phyloP scores from a whole-genome alignment of 768 basidiomycete species.

The Mycena metata region DNA sequence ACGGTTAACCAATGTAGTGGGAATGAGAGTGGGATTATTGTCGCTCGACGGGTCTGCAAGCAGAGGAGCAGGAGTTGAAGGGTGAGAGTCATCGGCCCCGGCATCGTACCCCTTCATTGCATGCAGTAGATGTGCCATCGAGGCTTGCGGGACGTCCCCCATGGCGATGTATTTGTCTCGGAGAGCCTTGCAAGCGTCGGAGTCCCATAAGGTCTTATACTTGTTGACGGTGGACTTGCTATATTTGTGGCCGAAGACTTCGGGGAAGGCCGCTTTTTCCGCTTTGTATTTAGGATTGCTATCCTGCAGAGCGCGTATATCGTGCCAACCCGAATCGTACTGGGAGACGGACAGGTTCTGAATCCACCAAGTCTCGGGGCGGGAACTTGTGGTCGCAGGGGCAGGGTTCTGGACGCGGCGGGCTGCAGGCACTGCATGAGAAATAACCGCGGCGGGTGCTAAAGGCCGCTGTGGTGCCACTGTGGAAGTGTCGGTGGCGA shows the following conservation, averaged over 20 bases:
- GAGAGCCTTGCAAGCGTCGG: not conserved
- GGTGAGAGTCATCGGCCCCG: too few species aligned
- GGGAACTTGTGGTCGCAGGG: too few species aligned
- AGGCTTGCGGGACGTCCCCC: conserved; percentile 1
- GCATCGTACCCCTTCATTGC: not conserved
- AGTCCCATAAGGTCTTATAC: conserved; percentile 7
- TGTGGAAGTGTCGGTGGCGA: too few species aligned
- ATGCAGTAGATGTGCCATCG: not conserved
- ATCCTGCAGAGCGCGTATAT: conserved; percentile 5
- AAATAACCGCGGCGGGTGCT: too few species aligned
- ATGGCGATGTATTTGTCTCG: conserved; percentile 6
- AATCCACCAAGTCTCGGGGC: not conserved
- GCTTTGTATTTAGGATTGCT: not conserved
- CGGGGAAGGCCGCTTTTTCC: conserved; percentile 2
- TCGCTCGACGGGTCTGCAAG: too few species aligned
- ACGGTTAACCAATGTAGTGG: too few species aligned
- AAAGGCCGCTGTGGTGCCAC: too few species aligned
- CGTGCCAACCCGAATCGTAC: not conserved
- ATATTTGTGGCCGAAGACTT: conserved; percentile 7
- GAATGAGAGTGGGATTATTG: too few species aligned
- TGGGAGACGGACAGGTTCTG: conserved; percentile 1
- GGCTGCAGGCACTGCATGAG: too few species aligned
- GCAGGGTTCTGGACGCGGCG: too few species aligned
- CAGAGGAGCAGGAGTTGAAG: too few species aligned
- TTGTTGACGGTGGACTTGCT: not conserved